Evolutionary conservation across 768 basidiomycete species (phyloP), one percentile per base, ranked within the genome.

Genomic region (Pulveroboletus sp.): DNA sequence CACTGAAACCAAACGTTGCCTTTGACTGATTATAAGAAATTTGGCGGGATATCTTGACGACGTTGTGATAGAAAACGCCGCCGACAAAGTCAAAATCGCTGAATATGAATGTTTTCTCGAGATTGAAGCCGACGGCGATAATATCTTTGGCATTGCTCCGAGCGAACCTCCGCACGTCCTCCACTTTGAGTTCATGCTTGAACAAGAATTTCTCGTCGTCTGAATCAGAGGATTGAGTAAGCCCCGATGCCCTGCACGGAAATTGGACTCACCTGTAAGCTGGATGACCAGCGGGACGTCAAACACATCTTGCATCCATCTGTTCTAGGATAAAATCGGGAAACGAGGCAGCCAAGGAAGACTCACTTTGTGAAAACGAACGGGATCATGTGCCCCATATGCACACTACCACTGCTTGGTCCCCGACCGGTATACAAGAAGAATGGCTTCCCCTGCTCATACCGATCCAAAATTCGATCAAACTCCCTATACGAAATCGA

Each of bases 161-260:
- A 8, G 91, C 81, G 65, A 93, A 98, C 21, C 74, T 73, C 63
- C 83, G 81, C 18, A 89, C 88, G 65, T 97, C 86, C 57, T 97
- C 91, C 32, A 89, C 77, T 66, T 91, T 94, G 52, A 96, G 80
- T 57, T 89, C 88, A 48, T 93, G 89, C 69, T 98, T 95, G 80
- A 99, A 96, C 41, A 99, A 70, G 75, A 98, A 99, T 68, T 99
- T 99, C 67, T 99, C 96, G 68, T 99, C 96, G 62, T 99, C 96
- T 91, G 58, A 36, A 7, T 10, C 32, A n/a, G 10, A 18, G 0
- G 18, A 33, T 15, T 36, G 15, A 42, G 8, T 14, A 17, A 45
- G 38, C 15, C 10, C 11, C 8, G 14, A 33, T 53, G 18, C 37
- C 9, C 18, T 12, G 33, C 21, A 17, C 12, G 32, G 31, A 39